Evolutionary conservation across 75 land plant species (phyloP).

Genomic region (Isoetes taiwanensis): DNA sequence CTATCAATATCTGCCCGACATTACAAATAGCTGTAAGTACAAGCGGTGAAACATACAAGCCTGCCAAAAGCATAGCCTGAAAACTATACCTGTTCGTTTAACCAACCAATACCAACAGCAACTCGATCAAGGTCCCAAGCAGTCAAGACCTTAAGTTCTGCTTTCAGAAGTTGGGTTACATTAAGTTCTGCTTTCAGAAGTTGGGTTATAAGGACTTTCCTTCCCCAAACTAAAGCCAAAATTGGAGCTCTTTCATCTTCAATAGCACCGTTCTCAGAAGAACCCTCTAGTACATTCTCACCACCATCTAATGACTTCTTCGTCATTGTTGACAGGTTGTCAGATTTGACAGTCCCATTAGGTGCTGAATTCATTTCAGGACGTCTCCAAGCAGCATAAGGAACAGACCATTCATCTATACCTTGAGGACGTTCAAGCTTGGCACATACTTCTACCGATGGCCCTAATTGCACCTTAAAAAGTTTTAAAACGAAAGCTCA

Average conservation of each 20-base stretch:
- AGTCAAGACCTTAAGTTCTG: conserved; percentile 47
- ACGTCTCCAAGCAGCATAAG: conserved; percentile 87
- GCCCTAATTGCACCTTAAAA: conserved; percentile 57
- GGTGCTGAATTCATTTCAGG: background rate
- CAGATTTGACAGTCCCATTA: conserved; percentile 12
- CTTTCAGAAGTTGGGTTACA: conserved; percentile 61
- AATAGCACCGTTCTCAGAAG: conserved; percentile 6
- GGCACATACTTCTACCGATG: conserved; percentile 47
- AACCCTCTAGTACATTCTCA: conserved; percentile 7
- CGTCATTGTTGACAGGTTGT: conserved; percentile 14
- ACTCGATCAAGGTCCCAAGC: conserved; percentile 76
- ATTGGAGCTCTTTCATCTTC: conserved; percentile 36
- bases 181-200: conserved; percentile 58
- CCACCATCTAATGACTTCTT: background rate
- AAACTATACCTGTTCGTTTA: conserved; percentile 68
- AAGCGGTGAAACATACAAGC: background rate
- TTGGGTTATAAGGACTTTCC: conserved; percentile 60
- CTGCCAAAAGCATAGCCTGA: background rate
- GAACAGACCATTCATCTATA: conserved; percentile 82
- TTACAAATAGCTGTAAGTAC: background rate
- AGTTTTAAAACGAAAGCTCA: background rate
- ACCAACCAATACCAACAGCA: conserved; percentile 84
- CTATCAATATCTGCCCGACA: conserved; percentile 59
- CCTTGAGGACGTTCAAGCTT: conserved; percentile 73
- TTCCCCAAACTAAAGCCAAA: conserved; percentile 91